phyloP scores from a whole-genome alignment of 2,329 filamentous ascomycete genomes.

The Colletotrichum zoysiae region DNA sequence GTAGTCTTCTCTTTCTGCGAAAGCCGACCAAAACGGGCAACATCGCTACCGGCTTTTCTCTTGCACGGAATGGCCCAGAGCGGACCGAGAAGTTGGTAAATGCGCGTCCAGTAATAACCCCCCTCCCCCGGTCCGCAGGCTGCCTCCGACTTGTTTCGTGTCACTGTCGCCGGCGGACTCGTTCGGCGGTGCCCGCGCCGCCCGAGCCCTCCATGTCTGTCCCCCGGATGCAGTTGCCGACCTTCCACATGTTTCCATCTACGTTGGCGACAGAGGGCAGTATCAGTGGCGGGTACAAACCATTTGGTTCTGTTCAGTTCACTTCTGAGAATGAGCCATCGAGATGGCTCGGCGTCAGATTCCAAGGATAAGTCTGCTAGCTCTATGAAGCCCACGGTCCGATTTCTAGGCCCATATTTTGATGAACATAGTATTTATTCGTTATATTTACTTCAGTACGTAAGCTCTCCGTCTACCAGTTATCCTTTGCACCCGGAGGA shows the following conservation, averaged over 20 bases:
- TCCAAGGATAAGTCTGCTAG: too few species aligned
- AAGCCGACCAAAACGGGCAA: too few species aligned
- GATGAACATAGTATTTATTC: too few species aligned
- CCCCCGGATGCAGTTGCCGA: background rate
- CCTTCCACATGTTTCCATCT: too few species aligned
- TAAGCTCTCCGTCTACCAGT: background rate
- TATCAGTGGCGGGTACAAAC: too few species aligned
- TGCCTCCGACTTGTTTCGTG: constrained; percentile 7
- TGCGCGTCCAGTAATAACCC: background rate
- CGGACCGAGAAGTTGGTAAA: background rate
- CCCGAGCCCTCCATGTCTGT: background rate
- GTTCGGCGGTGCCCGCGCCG: constrained; percentile 6
- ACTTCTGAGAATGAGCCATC: too few species aligned
- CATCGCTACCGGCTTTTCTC: too few species aligned
- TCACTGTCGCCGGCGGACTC: background rate
- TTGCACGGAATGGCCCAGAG: background rate
- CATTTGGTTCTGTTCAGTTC: too few species aligned
- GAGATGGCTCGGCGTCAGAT: too few species aligned
- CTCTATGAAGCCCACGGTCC: too few species aligned
- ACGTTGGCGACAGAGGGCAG: too few species aligned
- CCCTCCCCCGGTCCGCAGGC: background rate
- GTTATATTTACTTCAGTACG: background rate
- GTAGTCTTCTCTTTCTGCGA: background rate
- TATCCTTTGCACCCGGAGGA: background rate
- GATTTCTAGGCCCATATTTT: too few species aligned